Evolutionary conservation across 1,284 basidiomycete genomes (phyloP).

Genomic region (Cerioporus squamosus): DNA sequence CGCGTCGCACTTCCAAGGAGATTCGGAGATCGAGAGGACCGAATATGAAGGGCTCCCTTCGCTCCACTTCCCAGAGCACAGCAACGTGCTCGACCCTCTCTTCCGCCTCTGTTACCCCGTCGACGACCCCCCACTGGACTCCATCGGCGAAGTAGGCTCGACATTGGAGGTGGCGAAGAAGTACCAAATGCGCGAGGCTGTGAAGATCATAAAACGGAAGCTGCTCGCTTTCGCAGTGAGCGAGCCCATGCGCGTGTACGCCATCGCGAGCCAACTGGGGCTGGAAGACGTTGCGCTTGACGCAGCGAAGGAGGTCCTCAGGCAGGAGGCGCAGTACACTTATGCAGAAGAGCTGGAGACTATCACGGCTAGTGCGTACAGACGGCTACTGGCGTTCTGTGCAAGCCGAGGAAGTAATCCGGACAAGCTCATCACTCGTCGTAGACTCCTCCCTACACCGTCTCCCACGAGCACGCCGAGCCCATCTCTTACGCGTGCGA

Average conservation of each 20-base stretch:
- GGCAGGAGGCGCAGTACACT: background rate
- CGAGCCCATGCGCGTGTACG: slow-evolving; percentile 34
- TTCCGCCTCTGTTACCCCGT: slow-evolving; percentile 35
- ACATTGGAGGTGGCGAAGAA: slow-evolving; percentile 40
- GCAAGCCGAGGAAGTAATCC: background rate
- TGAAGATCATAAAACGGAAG: slow-evolving; percentile 14
- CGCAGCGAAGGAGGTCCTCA: slow-evolving; percentile 1
- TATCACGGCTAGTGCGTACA: background rate
- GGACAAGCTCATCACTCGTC: background rate
- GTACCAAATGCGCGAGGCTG: slow-evolving; percentile 38
- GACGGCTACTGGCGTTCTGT: background rate
- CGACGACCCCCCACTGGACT: slow-evolving; percentile 11
- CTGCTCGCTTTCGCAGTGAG: slow-evolving; percentile 28
- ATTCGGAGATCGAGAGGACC: background rate
- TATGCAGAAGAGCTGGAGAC: slow-evolving; percentile 2
- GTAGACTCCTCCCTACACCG: background rate
- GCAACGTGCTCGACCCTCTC: slow-evolving; percentile 31
- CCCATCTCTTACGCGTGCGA: background rate
- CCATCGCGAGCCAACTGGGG: background rate
- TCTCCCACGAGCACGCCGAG: background rate
- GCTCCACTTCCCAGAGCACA: slow-evolving; percentile 27
- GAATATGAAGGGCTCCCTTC: slow-evolving; percentile 21
- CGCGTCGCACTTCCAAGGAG: background rate
- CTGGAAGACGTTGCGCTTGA: background rate
- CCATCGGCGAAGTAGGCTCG: slow-evolving; percentile 24